A percentile compares a stretch with the other conserved stretches of the same genome.
Conservation (phyloP, 768 basidiomycete species). For the Amanita subjunquillea region DNA sequence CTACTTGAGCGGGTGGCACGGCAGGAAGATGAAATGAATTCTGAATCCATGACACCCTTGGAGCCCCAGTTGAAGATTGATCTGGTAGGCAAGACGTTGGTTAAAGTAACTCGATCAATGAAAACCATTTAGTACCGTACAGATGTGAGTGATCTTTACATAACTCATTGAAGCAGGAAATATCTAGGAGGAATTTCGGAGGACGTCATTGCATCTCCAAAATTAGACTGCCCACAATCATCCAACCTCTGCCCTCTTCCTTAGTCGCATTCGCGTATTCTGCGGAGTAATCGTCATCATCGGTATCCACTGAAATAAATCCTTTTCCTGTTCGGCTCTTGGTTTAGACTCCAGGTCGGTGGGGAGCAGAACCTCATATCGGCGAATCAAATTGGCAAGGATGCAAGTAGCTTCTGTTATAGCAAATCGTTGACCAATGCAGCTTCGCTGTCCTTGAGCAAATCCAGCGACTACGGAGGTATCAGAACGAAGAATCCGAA, state of each 20-base stretch:
- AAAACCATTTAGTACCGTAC: no score
- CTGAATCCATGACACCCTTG: no score
- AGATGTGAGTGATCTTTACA: no score
- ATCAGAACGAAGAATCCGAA: not conserved
- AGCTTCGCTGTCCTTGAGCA: constrained; percentile 31
- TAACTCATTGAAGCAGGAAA: no score
- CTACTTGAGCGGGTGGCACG: no score
- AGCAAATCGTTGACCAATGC: constrained; percentile 41
- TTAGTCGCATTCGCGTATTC: constrained; percentile 15
- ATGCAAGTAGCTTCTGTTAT: constrained; percentile 29
- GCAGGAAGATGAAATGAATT: no score
- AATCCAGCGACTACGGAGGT: constrained; percentile 27
- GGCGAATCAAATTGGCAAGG: constrained; percentile 31
- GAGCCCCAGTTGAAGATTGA: no score
- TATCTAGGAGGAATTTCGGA: no score
- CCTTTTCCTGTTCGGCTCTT: constrained; percentile 21
- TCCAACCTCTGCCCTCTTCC: not conserved
- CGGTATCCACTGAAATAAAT: constrained; percentile 26
- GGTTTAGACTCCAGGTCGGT: constrained; percentile 17
- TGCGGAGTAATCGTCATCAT: constrained; percentile 24
- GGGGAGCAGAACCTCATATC: constrained; percentile 30
- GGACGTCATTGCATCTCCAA: no score
- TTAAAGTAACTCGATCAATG: no score
- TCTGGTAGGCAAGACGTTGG: no score
- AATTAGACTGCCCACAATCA: no score